Evolutionary conservation across 495 filamentous ascomycete species (phyloP).

Genomic region (Penicillium ochrochloron): DNA sequence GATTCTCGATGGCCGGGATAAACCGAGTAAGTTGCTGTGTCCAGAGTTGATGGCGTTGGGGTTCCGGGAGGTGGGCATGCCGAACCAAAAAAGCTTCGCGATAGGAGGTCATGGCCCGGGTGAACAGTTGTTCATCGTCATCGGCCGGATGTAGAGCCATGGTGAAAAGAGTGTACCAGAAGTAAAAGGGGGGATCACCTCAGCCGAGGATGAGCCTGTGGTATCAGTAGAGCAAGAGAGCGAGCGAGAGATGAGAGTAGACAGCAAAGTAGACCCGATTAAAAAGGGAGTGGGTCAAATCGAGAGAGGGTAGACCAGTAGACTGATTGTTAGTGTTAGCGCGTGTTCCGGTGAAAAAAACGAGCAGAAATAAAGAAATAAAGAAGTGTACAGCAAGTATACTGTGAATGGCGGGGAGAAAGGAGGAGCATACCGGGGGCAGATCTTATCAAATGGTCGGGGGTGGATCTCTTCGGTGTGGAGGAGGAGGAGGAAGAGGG

Average conservation of each 20-base stretch:
- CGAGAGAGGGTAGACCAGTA: background rate
- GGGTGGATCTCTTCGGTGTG: background rate
- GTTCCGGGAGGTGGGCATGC: constrained; percentile 51
- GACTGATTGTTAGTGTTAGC: background rate
- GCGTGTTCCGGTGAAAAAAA: background rate
- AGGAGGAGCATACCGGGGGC: background rate
- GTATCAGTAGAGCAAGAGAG: constrained; percentile 33
- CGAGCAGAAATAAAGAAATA: background rate
- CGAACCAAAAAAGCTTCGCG: constrained; percentile 51
- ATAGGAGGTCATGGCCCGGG: constrained; percentile 51
- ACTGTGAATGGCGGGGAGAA: background rate
- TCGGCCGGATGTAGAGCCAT: constrained; percentile 45
- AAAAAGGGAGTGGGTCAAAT: background rate
- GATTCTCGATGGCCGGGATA: constrained; percentile 35
- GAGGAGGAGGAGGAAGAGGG: background rate
- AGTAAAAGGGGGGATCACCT: constrained; percentile 14
- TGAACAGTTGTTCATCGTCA: constrained; percentile 52
- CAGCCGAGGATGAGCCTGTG: constrained; percentile 19
- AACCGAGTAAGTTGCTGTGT: constrained; percentile 48
- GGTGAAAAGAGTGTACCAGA: constrained; percentile 12
- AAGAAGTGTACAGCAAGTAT: background rate
- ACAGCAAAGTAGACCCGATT: background rate
- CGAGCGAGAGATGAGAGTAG: background rate
- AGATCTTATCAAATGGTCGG: background rate
- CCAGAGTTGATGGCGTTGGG: constrained; percentile 51